Evolutionary conservation across 2,329 filamentous ascomycete genomes (phyloP).

Genomic region (Geosmithia morbida): DNA sequence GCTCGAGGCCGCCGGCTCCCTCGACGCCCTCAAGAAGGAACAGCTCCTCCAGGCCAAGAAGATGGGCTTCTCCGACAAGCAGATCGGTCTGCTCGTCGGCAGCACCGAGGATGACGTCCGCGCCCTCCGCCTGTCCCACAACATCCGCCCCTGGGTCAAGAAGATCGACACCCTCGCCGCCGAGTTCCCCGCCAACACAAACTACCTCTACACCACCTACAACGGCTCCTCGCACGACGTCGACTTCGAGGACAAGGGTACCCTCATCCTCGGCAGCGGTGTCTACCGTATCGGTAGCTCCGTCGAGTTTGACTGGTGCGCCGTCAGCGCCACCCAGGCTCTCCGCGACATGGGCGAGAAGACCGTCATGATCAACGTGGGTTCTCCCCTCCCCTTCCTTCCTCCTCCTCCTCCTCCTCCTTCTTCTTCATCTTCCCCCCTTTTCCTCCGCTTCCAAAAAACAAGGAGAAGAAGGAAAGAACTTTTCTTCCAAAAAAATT

Average conservation of each 20-base stretch:
- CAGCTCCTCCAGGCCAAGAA: conserved; percentile 88
- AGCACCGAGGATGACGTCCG: conserved; percentile 84
- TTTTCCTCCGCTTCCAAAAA: too few species aligned
- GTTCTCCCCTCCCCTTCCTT: conserved; percentile 8
- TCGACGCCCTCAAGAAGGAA: conserved; percentile 78
- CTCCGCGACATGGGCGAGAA: conserved; percentile 82
- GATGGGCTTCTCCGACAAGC: conserved; percentile 91
- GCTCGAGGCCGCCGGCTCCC: conserved; percentile 68
- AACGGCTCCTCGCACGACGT: conserved; percentile 92
- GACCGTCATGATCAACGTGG: conserved; percentile 90
- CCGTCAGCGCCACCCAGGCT: conserved; percentile 75
- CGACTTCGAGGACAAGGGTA: conserved; percentile 82
- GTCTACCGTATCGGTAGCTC: conserved; percentile 97
- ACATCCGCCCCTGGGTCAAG: conserved; percentile 92
- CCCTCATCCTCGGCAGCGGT: conserved; percentile 79
- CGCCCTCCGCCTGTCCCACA: conserved; percentile 69
- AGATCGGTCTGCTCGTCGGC: conserved; percentile 78
- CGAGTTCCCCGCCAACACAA: conserved; percentile 88
- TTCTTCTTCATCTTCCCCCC: too few species aligned
- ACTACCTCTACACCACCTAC: conserved; percentile 97
- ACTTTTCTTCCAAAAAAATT: too few species aligned
- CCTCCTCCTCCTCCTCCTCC: too few species aligned
- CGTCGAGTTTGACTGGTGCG: conserved; percentile 98
- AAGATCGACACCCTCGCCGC: conserved; percentile 95
- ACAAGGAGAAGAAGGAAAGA: too few species aligned